Evolutionary conservation across 805 yeast genomes (phyloP), one percentile per base, ranked within the genome.

Genomic region (Saturnispora galanensis): DNA sequence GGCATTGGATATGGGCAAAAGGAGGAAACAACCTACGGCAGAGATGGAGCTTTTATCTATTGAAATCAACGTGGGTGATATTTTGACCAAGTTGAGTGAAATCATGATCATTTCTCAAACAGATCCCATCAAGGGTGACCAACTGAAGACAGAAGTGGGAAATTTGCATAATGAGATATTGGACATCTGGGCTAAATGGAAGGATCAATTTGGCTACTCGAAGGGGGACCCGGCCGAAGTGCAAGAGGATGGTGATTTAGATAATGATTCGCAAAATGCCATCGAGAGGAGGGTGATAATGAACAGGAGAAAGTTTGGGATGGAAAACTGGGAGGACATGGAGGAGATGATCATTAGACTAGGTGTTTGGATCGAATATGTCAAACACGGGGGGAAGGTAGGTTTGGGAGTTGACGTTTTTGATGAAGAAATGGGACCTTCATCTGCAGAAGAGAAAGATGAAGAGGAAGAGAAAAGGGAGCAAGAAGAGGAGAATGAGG

Each of bases 191-290:
- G 38, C 38, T 16, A 34, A 29, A 21, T 41, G 38, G 38, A 41
- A 34, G 28, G 43, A 41, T 35, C 33, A 41, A 34, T 41, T 41
- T 29, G 43, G 43, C 5, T 34, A 41, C 30, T 42, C 55, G 79
- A 73, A 54, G 70, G 68, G 11, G 74, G 7, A 15, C 10, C 37
- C 18, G 69, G 3, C 4, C 11, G 41, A 30, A 13, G 41, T 30
- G n/a, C 35, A 29, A n/a, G 34, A 13, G 3, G 41, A 38, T 16
- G 13, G 6, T 3, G 15, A n/a, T 11, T 15, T 8, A 7, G 12
- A 30, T 12, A 21, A 21, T 21, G 35, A 21, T 5, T 21, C 26
- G 26, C 26, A 21, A 21, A 21, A 21, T 21, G 26, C 26, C 26
- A 21, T 21, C 8, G 39, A 28, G 10, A 16, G 13, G 15, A 35